Evolutionary conservation across 371 early-diverging fungal genomes (phyloP), one percentile per base, ranked within the genome.

Genomic region (Mucor plumbeus): DNA sequence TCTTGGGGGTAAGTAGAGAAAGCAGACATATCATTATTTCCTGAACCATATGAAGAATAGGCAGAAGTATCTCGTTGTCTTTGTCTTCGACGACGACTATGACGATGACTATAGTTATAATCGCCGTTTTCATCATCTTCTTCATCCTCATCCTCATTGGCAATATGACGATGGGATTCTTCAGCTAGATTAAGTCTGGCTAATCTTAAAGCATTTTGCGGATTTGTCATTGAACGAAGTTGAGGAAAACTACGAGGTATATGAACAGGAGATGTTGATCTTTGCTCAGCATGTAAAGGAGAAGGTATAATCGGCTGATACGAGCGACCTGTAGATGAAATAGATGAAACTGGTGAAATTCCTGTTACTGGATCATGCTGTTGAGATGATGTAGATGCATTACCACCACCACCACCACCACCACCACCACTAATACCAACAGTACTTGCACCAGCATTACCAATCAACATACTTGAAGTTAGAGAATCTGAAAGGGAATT

Each of bases 1-100:
- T 63, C 74, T 65, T 70, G 70, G 6, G 74, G 74, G 19, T 74
- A 74, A 5, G 70, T 74, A 0, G 74, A 70, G 17, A 64, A 74
- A 5, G 70, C 67, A 43, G 61, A 60, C 35, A 65, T 17, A 26
- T 72, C 73, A 38, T 50, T 26, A 15, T 35, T 8, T 17, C 60
- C 35, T 14, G 39, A 36, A 7, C 63, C 56, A 36, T 56, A 56
- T 34, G 36, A 38, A 8, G 38, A 48, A 0, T 15, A 19, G 17
- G 19, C 66, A 41, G 59, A 50, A 41, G 53, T 40, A 9, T 40
- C 39, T 11, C 53, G 0, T 53, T 11, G 7, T 9, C 31, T 31
- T 14, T 26, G 53, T 5, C 13, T 31, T 1, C 53, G 53, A 13
- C 31, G 53, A 13, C 14, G 31, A 5, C 14, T 11, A 53, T 11